Base-by-base conservation (phyloP, 345 rosid species). In the Rhizophora apiculata region DNA sequence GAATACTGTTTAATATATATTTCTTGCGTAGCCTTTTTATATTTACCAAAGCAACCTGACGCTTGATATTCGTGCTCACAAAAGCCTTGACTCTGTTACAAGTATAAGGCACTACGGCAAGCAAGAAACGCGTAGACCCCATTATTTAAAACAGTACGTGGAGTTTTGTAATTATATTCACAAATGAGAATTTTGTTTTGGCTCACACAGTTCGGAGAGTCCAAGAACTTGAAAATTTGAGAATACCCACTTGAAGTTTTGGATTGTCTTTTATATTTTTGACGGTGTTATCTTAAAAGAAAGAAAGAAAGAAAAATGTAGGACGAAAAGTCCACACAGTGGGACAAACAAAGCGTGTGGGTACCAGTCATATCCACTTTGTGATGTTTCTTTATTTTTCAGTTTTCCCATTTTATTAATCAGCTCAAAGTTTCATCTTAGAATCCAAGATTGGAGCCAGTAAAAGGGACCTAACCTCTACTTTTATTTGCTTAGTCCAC, bases 291-390 rank as follows among this genome's bases (percentile, higher is more conserved):
- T 36, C 60, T 62, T 51, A 20, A 43, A 13, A 13, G 21, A 57
- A 65, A 13, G 48, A 57, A 65, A 13, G 48, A 69, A 69, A 30
- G 53, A 65, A 61, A 63, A 43, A 13, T 60, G 56, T 34, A 39
- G 4, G 36, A 43, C 29, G 63, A 59, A 73, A 80, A 80, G 84
- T 81, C 83, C 85, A 73, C 80, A 66, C 48, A 62, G 85, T 70
- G 86, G 82, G 83, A 77, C 85, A 79, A 73, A 77, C 85, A 79
- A 73, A 61, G 82, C 79, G 82, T 66, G 78, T 64, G 73, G 73
- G 16, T 43, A 3, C 49, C 49, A 2, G 65, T 72, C 75, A 69
- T 67, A 78, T 71, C 66, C 57, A 52, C 64, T 73, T 69, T 63
- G 37, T 18, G 27, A 3, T 57, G 18, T 55, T 57, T 69, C 27